Evolutionary conservation across 495 filamentous ascomycete genomes (phyloP), one percentile per base, ranked within the genome.

Genomic region (Polyplosphaeria fusca): DNA sequence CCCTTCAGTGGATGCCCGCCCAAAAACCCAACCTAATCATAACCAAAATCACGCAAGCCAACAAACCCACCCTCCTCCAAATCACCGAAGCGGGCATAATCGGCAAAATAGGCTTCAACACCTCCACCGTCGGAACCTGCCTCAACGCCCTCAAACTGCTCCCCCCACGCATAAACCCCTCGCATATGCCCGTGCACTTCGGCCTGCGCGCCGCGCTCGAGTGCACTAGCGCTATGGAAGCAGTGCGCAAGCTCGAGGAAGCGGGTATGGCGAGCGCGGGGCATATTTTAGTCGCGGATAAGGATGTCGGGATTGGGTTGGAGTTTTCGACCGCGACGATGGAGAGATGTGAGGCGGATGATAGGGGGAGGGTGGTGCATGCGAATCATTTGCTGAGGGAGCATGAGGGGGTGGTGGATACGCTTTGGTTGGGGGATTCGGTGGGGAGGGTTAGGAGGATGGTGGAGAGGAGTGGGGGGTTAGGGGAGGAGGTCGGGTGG

Each of bases 31-130:
- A 86, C 49, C 67, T 82, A 12, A 76, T 78, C 12, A 73, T 78
- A 49, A 69, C 85, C 18, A 73, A 74, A 11, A 79, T 87, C 63
- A 74, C 72, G 26, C 75, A 73, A 54, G 3, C 47, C 9, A 68
- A 63, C 13, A 79, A 76, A 55, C 78, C 80, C 4, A 72, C 64
- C 3, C 78, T 82, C 37, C 69, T 74, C 25, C 76, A 78, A 71
- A 65, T 79, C 38, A 80, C 77, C 1, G 76, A 87, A 71, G 85
- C 84, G 16, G 85, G 85, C 0, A 80, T 87, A n/a, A 78, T 88
- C 18, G 83, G 84, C 18, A 89, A 89, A 63, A 86, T 88, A 37
- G 85, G 86, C 1, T 72, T 86, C 64, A 87, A 87, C 60, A 72
- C 70, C 13, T 67, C 70, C 0, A 82, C 83, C 2, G 83, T 87